These are phyloP conservation scores for Pythium graminicola DNA, from an alignment of 352 stramenopile genomes.

Conservation along the genomic window DNA sequence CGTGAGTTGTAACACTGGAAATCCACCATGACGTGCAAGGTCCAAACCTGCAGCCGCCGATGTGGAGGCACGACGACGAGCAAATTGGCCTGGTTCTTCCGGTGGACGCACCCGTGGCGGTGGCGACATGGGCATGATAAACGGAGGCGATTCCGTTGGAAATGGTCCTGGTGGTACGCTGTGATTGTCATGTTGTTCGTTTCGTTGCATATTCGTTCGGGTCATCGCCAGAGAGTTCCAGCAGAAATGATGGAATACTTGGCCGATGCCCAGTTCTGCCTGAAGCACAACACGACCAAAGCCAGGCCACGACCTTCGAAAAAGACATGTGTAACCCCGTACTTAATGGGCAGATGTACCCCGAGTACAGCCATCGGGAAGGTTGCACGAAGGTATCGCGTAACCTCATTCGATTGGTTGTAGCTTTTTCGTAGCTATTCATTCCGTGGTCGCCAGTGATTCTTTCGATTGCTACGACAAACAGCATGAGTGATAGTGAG, in stretches of 20 bases:
- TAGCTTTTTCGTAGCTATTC: too few species aligned
- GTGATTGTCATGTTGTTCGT: conserved; percentile 10
- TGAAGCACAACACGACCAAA: conserved; percentile 18
- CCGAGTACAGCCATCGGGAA: too few species aligned
- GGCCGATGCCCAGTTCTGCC: too few species aligned
- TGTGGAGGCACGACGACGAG: conserved; percentile 7
- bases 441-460: too few species aligned
- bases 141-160: neutral
- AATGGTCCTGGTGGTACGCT: conserved; percentile 7
- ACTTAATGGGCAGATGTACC: conserved; percentile 1
- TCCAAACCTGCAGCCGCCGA: neutral
- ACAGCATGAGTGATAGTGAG: conserved; percentile 63
- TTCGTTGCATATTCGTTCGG: conserved; percentile 8
- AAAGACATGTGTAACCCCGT: conserved; percentile 1
- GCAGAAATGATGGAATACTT: too few species aligned
- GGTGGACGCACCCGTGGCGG: neutral
- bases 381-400: conserved; percentile 15
- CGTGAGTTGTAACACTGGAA: conserved; percentile 33
- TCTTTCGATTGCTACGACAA: neutral
- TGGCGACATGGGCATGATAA: conserved; percentile 14
- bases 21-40: conserved; percentile 4
- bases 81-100: neutral
- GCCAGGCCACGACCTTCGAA: conserved; percentile 5
- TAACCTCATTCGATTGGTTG: too few species aligned
- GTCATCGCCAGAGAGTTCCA: too few species aligned